Base-by-base conservation (phyloP, 108 stramenopile species). In the Schizochytrium sp. region DNA sequence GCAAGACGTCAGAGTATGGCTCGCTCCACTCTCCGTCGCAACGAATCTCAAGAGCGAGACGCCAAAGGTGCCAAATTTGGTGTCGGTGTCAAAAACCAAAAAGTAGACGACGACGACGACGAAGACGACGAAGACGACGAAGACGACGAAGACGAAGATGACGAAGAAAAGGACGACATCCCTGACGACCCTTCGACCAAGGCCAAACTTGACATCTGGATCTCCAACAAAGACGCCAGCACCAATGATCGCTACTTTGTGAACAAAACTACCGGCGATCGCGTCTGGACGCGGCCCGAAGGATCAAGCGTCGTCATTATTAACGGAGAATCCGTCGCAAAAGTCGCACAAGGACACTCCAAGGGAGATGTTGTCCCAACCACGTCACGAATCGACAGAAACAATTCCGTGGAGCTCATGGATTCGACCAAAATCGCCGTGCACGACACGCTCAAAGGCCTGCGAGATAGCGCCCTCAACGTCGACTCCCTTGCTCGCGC, bases 151-250 rank as follows among this genome's bases (percentile, higher is more conserved):
- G 5, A 83, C 23, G 28, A 53, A 14, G 76, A 83, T 4, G 51
- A 83, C 14, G 76, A 83, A 45, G 51, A 83, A 3, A 53, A 83
- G 4, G 51, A 83, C 6, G 76, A 83, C 10, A 69, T n/a, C 14
- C 63, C 34, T 12, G 41, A 18, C 63, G 63, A 8, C 63, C 4
- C 21, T 45, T 1, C 23, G 8, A 53, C 6, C 18, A 23, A 53
- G 48, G 10, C 76, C 25, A 53, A 83, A n/a, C n/a, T 25, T 3
- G 76, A 83, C 19, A 23, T 83, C 4, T 83, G 76, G 76, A 83
- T 83, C 76, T 83, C 76, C 48, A 83, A 83, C 51, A 83, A 53
- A 4, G 76, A 83, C 51, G 51, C 48, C n/a, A 69, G 63, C 63
- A 25, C 45, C n/a, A 53, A 53, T 18, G 76, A 83, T 6, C 45